A percentile compares a stretch with the other conserved stretches of the same genome.
These are phyloP conservation scores for Cyclocybe aegerita DNA, from an alignment of 768 basidiomycete genomes.

Conservation along the genomic window DNA sequence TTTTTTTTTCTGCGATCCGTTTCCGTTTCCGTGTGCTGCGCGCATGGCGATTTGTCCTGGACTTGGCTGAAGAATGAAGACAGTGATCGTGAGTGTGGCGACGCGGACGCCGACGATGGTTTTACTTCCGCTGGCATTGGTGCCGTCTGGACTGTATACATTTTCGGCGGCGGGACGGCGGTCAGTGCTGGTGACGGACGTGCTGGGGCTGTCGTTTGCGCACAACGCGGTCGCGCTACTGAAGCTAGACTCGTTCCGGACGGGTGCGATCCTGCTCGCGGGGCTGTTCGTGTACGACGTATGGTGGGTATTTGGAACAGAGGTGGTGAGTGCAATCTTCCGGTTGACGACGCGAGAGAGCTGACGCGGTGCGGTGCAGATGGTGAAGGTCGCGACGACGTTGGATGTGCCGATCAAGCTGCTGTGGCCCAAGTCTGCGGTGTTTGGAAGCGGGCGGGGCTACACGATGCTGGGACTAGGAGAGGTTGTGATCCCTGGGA, in stretches of 20 bases:
- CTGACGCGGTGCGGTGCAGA: conserved; percentile 41
- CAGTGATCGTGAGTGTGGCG: conserved; percentile 40
- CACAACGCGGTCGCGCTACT: conserved; percentile 78
- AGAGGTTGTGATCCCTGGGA: conserved; percentile 69
- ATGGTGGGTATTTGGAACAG: conserved; percentile 91
- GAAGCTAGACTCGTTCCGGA: conserved; percentile 86
- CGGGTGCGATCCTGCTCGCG: conserved; percentile 77
- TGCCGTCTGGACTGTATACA: conserved; percentile 68
- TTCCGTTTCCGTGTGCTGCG: too few relatives aligned
- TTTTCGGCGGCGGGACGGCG: conserved; percentile 42
- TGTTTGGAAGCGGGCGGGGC: conserved; percentile 49
- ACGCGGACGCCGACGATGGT: conserved; percentile 57
- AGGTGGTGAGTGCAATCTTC: conserved; percentile 57
- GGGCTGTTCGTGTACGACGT: conserved; percentile 93
- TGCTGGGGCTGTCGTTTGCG: conserved; percentile 75
- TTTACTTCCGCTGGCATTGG: conserved; percentile 56
- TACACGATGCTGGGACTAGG: conserved; percentile 92
- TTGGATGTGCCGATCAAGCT: conserved; percentile 95
- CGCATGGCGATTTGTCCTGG: too few relatives aligned
- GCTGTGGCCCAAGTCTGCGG: conserved; percentile 74
- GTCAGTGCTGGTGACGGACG: conserved; percentile 74
- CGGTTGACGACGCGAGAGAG: neutral
- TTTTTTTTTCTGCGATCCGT: too few relatives aligned
- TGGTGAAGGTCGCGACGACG: conserved; percentile 89
- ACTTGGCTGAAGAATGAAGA: too few relatives aligned